A percentile compares a stretch with the other conserved stretches of the same genome.
Evolutionary conservation across 78 protist genomes (phyloP).

Genomic region (Parvularia atlantis): DNA sequence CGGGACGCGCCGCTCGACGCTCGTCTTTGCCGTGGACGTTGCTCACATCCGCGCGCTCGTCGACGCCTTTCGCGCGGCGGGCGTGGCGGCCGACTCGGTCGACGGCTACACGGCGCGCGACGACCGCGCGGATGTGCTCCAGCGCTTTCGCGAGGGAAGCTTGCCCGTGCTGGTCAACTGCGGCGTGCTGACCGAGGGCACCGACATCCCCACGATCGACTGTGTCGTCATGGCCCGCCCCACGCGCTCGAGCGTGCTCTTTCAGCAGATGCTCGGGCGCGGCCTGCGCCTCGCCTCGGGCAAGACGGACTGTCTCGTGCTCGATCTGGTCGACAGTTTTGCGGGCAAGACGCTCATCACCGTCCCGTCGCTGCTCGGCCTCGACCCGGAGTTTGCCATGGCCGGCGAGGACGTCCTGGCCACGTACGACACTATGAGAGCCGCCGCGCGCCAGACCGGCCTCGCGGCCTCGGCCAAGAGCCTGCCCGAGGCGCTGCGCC

Average conservation of each 20-base stretch:
- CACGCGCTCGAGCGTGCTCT: background rate
- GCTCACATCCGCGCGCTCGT: background rate
- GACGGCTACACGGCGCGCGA: background rate
- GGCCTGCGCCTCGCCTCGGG: conserved; percentile 1
- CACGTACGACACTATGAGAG: background rate
- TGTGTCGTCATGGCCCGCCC: conserved; percentile 7
- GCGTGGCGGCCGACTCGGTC: background rate
- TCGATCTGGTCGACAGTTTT: conserved; percentile 3
- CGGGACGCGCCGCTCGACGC: background rate
- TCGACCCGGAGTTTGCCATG: background rate
- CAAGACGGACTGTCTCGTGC: background rate
- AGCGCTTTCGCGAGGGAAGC: no score
- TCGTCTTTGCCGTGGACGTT: background rate
- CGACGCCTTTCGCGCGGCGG: background rate
- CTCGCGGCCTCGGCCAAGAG: no score
- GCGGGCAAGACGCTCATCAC: background rate
- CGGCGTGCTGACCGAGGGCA: conserved; percentile 12
- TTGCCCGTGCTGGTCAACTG: background rate
- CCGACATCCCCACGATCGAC: conserved; percentile 6
- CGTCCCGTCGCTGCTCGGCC: conserved; percentile 9
- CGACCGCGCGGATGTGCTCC: background rate
- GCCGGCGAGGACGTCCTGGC: conserved; percentile 1
- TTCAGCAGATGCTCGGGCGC: conserved; percentile 11
- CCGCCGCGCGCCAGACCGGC: background rate
- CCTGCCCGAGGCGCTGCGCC: no score